Conservation (phyloP, 164 flowering plant species). For the Nymphaea thermarum region DNA sequence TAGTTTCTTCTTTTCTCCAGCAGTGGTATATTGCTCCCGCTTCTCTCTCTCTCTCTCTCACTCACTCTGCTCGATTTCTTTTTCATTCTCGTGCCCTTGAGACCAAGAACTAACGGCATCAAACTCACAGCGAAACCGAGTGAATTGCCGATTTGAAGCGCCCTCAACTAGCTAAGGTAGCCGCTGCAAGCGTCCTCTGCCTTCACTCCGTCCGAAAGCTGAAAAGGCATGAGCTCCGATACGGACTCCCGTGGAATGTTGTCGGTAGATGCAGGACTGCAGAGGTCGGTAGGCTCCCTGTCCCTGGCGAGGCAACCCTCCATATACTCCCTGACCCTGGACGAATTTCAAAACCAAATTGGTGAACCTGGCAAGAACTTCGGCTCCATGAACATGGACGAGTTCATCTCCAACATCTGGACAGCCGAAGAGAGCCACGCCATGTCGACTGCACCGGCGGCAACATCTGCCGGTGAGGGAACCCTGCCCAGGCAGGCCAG, state of each 20-base stretch:
- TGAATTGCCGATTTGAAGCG: too few relatives aligned
- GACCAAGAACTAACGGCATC: too few relatives aligned
- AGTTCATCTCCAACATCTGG: conserved; percentile 84
- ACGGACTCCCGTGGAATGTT: neutral
- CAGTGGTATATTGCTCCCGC: too few relatives aligned
- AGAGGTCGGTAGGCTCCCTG: neutral
- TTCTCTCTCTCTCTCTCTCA: too few relatives aligned
- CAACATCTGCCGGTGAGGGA: neutral
- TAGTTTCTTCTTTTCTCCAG: too few relatives aligned
- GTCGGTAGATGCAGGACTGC: neutral
- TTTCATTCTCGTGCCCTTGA: too few relatives aligned
- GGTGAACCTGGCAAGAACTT: conserved; percentile 68
- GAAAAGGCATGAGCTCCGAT: neutral
- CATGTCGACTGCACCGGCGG: conserved; percentile 6
- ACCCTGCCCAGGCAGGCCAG: conserved; percentile 33
- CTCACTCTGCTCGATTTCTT: too few relatives aligned
- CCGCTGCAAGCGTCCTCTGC: too few relatives aligned
- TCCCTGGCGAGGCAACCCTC: conserved; percentile 67
- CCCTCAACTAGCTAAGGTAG: too few relatives aligned
- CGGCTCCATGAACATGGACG: conserved; percentile 98
- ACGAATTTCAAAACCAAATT: conserved; percentile 71
- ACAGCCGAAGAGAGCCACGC: conserved; percentile 81
- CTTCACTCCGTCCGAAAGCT: too few relatives aligned
- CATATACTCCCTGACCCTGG: conserved; percentile 83
- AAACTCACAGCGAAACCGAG: too few relatives aligned